phyloP scores from a whole-genome alignment of 2,329 filamentous ascomycete species.

The Alternaria burnsii region DNA sequence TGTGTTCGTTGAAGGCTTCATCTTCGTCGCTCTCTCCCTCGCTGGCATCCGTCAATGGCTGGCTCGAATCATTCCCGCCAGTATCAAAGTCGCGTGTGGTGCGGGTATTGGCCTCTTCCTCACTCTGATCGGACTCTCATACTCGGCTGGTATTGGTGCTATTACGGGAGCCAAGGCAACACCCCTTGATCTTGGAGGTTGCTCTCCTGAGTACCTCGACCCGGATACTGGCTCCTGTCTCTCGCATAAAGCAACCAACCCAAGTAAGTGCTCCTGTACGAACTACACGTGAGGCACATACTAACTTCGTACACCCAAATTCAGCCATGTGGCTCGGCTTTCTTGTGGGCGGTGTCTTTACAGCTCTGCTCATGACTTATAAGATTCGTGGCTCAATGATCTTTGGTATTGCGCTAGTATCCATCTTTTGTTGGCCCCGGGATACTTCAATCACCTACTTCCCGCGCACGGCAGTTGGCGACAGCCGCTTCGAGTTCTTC shows the following conservation, averaged over 20 bases:
- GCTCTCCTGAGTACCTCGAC: constrained; percentile 61
- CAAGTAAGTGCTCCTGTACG: constrained; percentile 49
- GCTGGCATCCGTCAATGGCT: constrained; percentile 78
- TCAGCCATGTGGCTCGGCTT: constrained; percentile 82
- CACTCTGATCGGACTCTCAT: constrained; percentile 79
- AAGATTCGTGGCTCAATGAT: constrained; percentile 87
- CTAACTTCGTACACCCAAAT: no score
- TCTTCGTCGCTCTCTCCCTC: constrained; percentile 80
- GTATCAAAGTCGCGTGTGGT: constrained; percentile 90
- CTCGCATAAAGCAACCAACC: constrained; percentile 77
- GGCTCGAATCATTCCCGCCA: constrained; percentile 69
- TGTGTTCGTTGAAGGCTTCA: constrained; percentile 87
- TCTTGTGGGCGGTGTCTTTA: constrained; percentile 83
- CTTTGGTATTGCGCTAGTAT: constrained; percentile 81
- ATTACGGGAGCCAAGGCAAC: constrained; percentile 72
- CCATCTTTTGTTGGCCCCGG: constrained; percentile 87
- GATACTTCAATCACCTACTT: constrained; percentile 80
- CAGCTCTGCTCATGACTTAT: constrained; percentile 82
- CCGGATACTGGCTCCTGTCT: constrained; percentile 64
- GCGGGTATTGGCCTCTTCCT: constrained; percentile 89
- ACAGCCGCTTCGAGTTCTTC: constrained; percentile 83
- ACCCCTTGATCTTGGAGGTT: constrained; percentile 80
- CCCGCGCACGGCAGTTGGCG: constrained; percentile 73
- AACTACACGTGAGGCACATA: no score
- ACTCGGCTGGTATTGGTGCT: constrained; percentile 81